phyloP scores from a whole-genome alignment of 148 eudicot species.

The Rheum nobile region DNA sequence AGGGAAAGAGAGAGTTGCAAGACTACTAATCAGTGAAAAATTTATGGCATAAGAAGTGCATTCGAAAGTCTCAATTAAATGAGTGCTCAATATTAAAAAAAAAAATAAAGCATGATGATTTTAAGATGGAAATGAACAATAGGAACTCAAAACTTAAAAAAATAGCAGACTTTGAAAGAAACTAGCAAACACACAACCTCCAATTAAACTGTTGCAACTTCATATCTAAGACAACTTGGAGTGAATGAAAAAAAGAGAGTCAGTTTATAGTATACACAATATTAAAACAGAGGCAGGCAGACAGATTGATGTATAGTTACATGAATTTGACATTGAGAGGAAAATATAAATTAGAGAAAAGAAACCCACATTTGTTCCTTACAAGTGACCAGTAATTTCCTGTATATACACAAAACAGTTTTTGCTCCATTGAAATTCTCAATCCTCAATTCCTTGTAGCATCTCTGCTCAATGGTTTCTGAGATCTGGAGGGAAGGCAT shows the following conservation, averaged over 20 bases:
- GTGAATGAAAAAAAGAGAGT: not conserved
- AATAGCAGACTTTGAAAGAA: not conserved
- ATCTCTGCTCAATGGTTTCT: slow-evolving; percentile 73
- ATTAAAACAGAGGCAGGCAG: not conserved
- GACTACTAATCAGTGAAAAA: not conserved
- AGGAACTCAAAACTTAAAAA: not conserved
- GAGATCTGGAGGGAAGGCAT: slow-evolving; percentile 47
- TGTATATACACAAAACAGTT: slow-evolving; percentile 66
- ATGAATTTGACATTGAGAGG: not conserved
- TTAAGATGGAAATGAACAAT: not conserved
- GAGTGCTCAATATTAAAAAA: not conserved
- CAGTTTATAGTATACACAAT: not conserved
- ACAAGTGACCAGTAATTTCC: slow-evolving; percentile 64
- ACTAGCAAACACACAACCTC: not conserved
- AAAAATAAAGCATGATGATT: not conserved
- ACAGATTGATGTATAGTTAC: not conserved
- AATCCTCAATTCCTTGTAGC: slow-evolving; percentile 74
- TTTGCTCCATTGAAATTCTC: slow-evolving; percentile 60
- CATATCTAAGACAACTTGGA: not conserved
- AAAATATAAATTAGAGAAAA: not conserved
- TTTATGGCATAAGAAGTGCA: not conserved
- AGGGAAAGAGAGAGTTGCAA: not conserved
- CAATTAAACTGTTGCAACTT: not conserved
- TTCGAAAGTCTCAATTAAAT: not conserved
- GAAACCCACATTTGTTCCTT: slow-evolving; percentile 85